phyloP scores from a whole-genome alignment of 2,329 filamentous ascomycete genomes.

The Didymella pomorum region DNA sequence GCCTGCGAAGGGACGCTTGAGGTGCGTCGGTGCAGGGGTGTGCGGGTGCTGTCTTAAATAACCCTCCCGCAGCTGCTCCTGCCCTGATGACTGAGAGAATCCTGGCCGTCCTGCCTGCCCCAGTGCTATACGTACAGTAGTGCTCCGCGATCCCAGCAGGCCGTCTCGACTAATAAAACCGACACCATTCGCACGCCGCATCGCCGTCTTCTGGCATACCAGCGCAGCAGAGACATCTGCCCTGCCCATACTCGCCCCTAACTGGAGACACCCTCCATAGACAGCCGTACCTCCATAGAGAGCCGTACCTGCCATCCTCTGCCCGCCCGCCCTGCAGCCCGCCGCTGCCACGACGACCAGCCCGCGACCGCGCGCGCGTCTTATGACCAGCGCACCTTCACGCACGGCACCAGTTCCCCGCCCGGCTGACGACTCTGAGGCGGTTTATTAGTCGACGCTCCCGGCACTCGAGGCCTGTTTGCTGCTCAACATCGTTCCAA shows the following conservation, averaged over 20 bases:
- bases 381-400: slow-evolving; percentile 14
- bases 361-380: slow-evolving; percentile 12
- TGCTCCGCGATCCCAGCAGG: slow-evolving; percentile 25
- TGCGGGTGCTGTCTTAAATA: slow-evolving; percentile 35
- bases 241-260: not conserved
- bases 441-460: slow-evolving; percentile 28
- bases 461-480: slow-evolving; percentile 34
- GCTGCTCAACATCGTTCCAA: slow-evolving; percentile 44
- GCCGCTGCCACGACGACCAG: slow-evolving; percentile 6
- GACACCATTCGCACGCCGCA: slow-evolving; percentile 21
- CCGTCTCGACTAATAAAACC: slow-evolving; percentile 36
- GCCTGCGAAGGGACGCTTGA: slow-evolving; percentile 26
- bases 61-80: slow-evolving; percentile 31
- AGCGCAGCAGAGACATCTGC: not conserved
- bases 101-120: slow-evolving; percentile 20
- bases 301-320: not conserved
- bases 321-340: not conserved
- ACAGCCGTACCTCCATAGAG: no score
- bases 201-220: not conserved
- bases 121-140: not conserved
- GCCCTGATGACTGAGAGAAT: slow-evolving; percentile 29
- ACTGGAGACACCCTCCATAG: not conserved
- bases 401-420: slow-evolving; percentile 16
- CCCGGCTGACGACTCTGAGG: slow-evolving; percentile 19
- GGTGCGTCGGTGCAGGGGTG: slow-evolving; percentile 28